These are phyloP conservation scores for Kondoa subrosea DNA, from an alignment of 768 basidiomycete species.

Conservation along the genomic window DNA sequence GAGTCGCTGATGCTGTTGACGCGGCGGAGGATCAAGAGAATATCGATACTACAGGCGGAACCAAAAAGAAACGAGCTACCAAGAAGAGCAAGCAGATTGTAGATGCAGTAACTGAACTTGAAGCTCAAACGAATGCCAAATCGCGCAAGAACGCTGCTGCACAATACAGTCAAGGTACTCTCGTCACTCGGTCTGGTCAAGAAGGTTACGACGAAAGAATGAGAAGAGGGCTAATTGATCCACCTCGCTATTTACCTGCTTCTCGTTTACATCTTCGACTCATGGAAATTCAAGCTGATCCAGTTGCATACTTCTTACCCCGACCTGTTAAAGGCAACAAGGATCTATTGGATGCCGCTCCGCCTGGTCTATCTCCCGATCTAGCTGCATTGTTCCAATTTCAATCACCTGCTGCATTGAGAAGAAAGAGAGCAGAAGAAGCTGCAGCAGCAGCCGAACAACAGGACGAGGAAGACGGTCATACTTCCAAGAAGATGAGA, in stretches of 20 bases:
- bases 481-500: conserved; percentile 33
- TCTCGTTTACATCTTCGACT: conserved; percentile 72
- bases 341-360: conserved; percentile 60
- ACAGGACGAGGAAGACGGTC: neutral
- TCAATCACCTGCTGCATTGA: neutral
- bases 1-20: conserved; percentile 14
- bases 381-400: conserved; percentile 64
- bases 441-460: neutral
- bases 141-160: conserved; percentile 41
- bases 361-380: conserved; percentile 66
- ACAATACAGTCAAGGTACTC: neutral
- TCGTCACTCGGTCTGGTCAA: neutral
- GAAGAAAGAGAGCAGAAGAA: neutral
- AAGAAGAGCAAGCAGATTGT: conserved; percentile 16
- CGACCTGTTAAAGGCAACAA: conserved; percentile 50
- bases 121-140: conserved; percentile 5
- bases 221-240: conserved; percentile 15
- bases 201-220: conserved; percentile 12
- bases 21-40: conserved; percentile 4
- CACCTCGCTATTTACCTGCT: conserved; percentile 65
- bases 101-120: conserved; percentile 17
- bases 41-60: neutral
- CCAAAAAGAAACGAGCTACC: conserved; percentile 4
- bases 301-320: conserved; percentile 67
- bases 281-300: conserved; percentile 68